These are phyloP conservation scores for Trichoderma harzianum DNA, from an alignment of 2,329 filamentous ascomycete species.

Conservation along the genomic window DNA sequence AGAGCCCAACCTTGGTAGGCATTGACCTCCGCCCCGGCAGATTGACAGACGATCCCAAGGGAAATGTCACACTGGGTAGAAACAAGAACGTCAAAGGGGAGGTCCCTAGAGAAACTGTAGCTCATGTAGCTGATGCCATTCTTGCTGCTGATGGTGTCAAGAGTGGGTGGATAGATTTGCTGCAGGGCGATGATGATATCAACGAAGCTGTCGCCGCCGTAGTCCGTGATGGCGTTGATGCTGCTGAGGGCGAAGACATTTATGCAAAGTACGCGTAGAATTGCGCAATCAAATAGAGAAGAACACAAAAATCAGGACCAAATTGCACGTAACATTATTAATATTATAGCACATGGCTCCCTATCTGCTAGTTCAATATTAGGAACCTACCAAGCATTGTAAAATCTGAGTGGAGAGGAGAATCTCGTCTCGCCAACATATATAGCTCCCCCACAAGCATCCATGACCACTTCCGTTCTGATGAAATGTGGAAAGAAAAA, in stretches of 20 bases:
- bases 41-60: constrained; percentile 48
- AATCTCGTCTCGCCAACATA: background rate
- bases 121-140: constrained; percentile 53
- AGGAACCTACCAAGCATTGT: background rate
- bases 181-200: constrained; percentile 51
- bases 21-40: constrained; percentile 53
- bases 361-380: background rate
- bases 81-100: constrained; percentile 36
- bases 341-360: background rate
- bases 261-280: constrained; percentile 23
- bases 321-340: background rate
- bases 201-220: constrained; percentile 47
- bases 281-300: background rate
- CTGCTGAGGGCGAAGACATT: constrained; percentile 50
- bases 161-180: constrained; percentile 53
- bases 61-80: constrained; percentile 47
- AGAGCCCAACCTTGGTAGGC: constrained; percentile 42
- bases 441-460: background rate
- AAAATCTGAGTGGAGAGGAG: background rate
- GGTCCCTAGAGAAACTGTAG: constrained; percentile 58
- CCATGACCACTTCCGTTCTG: background rate
- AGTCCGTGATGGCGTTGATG: constrained; percentile 48
- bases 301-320: background rate
- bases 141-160: constrained; percentile 47
- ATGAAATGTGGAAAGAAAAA: background rate